Percentiles rank a stretch among this genome's conserved stretches.
Evolutionary conservation across 345 rosid genomes (phyloP).

Genomic region (Microthlaspi erraticum): DNA sequence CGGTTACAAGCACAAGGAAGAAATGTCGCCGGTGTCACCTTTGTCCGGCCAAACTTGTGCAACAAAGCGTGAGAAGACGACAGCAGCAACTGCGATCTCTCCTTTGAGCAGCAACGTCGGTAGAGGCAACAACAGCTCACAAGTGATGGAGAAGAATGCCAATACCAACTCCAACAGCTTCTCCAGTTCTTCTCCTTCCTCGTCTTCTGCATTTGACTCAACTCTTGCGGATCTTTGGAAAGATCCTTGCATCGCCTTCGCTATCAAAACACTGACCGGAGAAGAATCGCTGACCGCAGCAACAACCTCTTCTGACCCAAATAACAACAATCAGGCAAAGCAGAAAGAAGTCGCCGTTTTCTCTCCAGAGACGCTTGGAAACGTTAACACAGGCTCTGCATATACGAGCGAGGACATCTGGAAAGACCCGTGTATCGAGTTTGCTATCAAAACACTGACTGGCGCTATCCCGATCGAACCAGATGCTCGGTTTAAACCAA

Average conservation of each 20-base stretch:
- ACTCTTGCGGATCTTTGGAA: slow-evolving; percentile 76
- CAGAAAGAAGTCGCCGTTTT: slow-evolving; percentile 32
- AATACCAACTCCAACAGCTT: slow-evolving; percentile 18
- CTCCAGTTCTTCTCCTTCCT: slow-evolving; percentile 38
- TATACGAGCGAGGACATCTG: slow-evolving; percentile 55
- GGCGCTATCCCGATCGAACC: slow-evolving; percentile 70
- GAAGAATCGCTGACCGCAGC: slow-evolving; percentile 48
- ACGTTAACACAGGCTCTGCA: slow-evolving; percentile 31
- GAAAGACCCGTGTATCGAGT: slow-evolving; percentile 94
- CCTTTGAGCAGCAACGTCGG: slow-evolving; percentile 2
- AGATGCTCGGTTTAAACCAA: neutral
- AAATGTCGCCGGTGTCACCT: slow-evolving; percentile 39
- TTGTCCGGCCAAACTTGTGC: slow-evolving; percentile 27
- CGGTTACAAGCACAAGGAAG: slow-evolving; percentile 25
- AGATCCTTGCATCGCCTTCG: slow-evolving; percentile 99
- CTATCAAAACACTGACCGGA: slow-evolving; percentile 89
- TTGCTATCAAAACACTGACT: slow-evolving; percentile 87
- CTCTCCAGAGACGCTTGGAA: slow-evolving; percentile 33
- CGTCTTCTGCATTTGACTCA: slow-evolving; percentile 45
- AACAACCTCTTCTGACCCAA: slow-evolving; percentile 46
- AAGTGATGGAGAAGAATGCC: slow-evolving; percentile 34
- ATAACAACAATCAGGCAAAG: slow-evolving; percentile 30
- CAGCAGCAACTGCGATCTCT: slow-evolving; percentile 1
- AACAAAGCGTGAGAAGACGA: too few species aligned
- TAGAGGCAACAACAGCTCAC: slow-evolving; percentile 28